Conservation (phyloP, 148 eudicot species). For the Tetragonia tetragonoides region DNA sequence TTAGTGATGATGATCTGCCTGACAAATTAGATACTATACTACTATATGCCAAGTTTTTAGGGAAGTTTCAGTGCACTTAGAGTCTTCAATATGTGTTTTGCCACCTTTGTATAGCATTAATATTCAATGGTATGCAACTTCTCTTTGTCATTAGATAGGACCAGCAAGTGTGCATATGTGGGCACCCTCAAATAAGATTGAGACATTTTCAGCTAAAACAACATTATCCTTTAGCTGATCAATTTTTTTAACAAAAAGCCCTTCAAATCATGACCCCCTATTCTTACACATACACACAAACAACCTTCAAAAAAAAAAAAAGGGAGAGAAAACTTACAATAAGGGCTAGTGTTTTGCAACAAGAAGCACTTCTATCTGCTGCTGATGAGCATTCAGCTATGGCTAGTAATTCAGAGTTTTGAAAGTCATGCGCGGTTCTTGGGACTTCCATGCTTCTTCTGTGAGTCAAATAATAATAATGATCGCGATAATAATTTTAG, state of each 20-base stretch:
- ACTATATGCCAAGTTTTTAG: neutral
- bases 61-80: neutral
- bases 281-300: neutral
- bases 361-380: slow-evolving; percentile 43
- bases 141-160: slow-evolving; percentile 8
- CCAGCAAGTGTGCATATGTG: slow-evolving; percentile 22
- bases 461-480: neutral
- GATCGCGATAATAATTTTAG: neutral
- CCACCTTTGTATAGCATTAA: neutral
- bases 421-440: slow-evolving; percentile 35
- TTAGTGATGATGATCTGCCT: slow-evolving; percentile 5
- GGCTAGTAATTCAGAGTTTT: slow-evolving; percentile 26
- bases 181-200: neutral
- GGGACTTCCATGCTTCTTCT: slow-evolving; percentile 58
- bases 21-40: neutral
- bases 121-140: neutral
- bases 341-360: slow-evolving; percentile 62
- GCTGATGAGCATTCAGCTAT: slow-evolving; percentile 36
- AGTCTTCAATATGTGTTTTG: neutral
- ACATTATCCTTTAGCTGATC: neutral
- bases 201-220: neutral
- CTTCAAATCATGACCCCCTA: neutral
- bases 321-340: slow-evolving; percentile 41
- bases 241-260: neutral
- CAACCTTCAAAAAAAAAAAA: neutral